These are phyloP conservation scores for Solanum sitiens DNA, from an alignment of 257 asterid genomes.

Conservation along the genomic window DNA sequence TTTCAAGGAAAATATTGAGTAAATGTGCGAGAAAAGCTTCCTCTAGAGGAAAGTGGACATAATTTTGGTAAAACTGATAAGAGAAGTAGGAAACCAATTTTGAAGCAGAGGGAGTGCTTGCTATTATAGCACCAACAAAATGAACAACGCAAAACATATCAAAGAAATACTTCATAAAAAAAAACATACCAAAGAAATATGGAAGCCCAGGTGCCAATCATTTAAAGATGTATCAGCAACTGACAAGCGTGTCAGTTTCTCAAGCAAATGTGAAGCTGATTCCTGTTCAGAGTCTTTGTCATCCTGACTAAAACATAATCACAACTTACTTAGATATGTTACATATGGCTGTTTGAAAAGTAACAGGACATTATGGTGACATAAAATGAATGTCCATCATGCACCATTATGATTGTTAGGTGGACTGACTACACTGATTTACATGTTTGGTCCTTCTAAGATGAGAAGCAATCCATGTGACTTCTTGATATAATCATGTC, in stretches of 20 bases:
- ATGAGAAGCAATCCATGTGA: background rate
- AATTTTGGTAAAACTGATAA: background rate
- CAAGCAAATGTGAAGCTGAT: slow-evolving; percentile 37
- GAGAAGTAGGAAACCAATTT: background rate
- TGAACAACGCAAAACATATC: slow-evolving; percentile 31
- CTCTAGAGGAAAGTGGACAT: background rate
- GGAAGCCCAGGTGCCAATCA: slow-evolving; percentile 96
- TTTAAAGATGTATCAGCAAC: slow-evolving; percentile 50
- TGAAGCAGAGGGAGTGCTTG: background rate
- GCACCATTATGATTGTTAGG: background rate
- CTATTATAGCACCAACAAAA: background rate
- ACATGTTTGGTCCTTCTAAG: background rate
- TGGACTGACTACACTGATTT: background rate
- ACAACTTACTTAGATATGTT: background rate
- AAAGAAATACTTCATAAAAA: slow-evolving; percentile 27
- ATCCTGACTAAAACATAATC: slow-evolving; percentile 51
- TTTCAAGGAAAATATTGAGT: background rate
- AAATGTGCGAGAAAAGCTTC: background rate
- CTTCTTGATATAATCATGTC: background rate
- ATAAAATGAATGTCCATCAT: background rate
- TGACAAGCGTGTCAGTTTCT: slow-evolving; percentile 63
- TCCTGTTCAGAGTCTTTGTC: slow-evolving; percentile 60
- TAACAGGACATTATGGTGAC: background rate
- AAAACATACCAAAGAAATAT: slow-evolving; percentile 72
- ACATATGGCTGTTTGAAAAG: background rate